phyloP scores from a whole-genome alignment of 1,139 yeast species.

The Wickerhamomyces sp. region DNA sequence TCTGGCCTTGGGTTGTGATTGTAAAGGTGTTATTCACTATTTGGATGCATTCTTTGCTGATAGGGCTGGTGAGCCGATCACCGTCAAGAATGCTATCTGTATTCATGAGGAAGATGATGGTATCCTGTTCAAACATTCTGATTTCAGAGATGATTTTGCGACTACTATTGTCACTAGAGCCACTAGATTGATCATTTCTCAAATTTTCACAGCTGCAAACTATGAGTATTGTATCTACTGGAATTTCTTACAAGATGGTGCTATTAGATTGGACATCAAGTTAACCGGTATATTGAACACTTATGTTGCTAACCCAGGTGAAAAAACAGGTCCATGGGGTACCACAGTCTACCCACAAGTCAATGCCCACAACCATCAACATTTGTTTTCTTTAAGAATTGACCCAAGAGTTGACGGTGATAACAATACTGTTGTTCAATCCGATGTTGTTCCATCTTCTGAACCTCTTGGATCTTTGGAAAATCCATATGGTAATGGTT shows the following conservation, averaged over 20 bases:
- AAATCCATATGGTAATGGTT: constrained; percentile 71
- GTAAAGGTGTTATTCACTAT: constrained; percentile 80
- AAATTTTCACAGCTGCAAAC: constrained; percentile 81
- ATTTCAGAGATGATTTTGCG: constrained; percentile 74
- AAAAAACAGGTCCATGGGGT: constrained; percentile 70
- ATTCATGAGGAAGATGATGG: constrained; percentile 87
- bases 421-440: constrained; percentile 64
- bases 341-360: constrained; percentile 76
- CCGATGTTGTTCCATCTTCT: constrained; percentile 60
- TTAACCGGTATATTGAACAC: constrained; percentile 81
- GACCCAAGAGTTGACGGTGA: constrained; percentile 83
- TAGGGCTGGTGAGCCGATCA: constrained; percentile 61
- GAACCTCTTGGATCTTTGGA: constrained; percentile 58
- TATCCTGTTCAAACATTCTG: constrained; percentile 72
- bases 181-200: constrained; percentile 66
- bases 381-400: constrained; percentile 70
- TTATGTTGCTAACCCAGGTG: constrained; percentile 55
- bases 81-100: constrained; percentile 73
- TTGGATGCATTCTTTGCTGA: constrained; percentile 69
- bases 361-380: constrained; percentile 84
- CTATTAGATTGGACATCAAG: constrained; percentile 71
- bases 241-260: constrained; percentile 80
- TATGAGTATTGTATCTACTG: constrained; percentile 82
- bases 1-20: constrained; percentile 72
- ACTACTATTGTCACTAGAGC: constrained; percentile 74